Conservation (phyloP, 1,284 basidiomycete genomes). For the Golubevia pallescens region DNA sequence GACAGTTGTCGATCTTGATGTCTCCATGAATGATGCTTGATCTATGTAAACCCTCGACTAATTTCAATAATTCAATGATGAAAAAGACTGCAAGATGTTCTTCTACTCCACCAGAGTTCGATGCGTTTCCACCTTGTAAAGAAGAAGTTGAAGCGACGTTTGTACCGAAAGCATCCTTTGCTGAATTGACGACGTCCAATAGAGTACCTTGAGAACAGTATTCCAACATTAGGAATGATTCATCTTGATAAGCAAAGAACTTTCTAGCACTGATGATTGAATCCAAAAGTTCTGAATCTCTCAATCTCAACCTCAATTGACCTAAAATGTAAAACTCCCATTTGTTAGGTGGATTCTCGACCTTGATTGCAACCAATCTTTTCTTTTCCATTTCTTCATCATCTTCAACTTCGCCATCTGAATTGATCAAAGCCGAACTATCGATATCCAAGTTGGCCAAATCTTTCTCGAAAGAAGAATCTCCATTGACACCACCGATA, state of each 20-base stretch:
- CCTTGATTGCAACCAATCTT: slow-evolving; percentile 77
- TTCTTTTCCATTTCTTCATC: slow-evolving; percentile 29
- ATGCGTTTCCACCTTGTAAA: slow-evolving; percentile 37
- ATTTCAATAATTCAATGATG: slow-evolving; percentile 82
- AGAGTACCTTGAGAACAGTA: slow-evolving; percentile 89
- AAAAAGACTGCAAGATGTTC: slow-evolving; percentile 96
- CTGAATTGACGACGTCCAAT: slow-evolving; percentile 88
- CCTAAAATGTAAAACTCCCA: slow-evolving; percentile 94
- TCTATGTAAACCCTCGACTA: slow-evolving; percentile 81
- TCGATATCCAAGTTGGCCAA: too few species aligned
- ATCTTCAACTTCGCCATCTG: slow-evolving; percentile 69
- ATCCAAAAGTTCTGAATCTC: slow-evolving; percentile 12
- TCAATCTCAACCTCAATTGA: slow-evolving; percentile 72
- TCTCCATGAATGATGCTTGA: slow-evolving; percentile 93
- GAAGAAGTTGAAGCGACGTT: slow-evolving; percentile 65
- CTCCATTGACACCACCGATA: slow-evolving; percentile 13
- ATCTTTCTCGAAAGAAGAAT: too few species aligned
- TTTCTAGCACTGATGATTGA: slow-evolving; percentile 48
- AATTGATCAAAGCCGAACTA: too few species aligned
- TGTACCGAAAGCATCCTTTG: slow-evolving; percentile 73
- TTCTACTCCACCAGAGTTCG: slow-evolving; percentile 70
- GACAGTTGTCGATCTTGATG: slow-evolving; percentile 98
- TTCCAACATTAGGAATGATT: slow-evolving; percentile 87
- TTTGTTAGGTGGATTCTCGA: slow-evolving; percentile 83
- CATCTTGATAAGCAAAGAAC: slow-evolving; percentile 69